Percentiles rank a stretch among this genome's conserved stretches.
Evolutionary conservation across 179 eudicot species (phyloP).

Genomic region (Monotropa hypopitys): DNA sequence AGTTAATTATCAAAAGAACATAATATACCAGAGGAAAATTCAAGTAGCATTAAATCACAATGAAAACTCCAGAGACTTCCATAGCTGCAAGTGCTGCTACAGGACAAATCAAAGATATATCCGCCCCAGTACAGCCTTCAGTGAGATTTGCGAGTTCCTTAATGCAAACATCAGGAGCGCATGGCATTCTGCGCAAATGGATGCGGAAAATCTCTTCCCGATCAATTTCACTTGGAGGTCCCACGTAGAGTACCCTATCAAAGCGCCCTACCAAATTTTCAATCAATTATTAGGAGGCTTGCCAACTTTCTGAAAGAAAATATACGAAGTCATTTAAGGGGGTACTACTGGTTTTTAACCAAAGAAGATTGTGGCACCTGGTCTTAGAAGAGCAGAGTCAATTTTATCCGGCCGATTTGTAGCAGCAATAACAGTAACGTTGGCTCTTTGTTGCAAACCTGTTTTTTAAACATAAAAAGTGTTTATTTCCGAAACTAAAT

Average conservation of each 20-base stretch:
- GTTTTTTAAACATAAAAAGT: not conserved
- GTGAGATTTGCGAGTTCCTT: constrained; percentile 52
- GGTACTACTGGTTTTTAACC: not conserved
- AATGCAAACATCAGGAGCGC: constrained; percentile 49
- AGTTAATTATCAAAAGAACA: not conserved
- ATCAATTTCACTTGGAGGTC: constrained; percentile 66
- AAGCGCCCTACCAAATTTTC: constrained; percentile 56
- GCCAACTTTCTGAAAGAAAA: not conserved
- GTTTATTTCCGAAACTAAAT: not conserved
- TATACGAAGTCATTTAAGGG: not conserved
- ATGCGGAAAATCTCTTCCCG: constrained; percentile 62
- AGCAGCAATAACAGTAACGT: constrained; percentile 90
- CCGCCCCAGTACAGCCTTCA: constrained; percentile 88
- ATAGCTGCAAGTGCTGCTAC: constrained; percentile 72
- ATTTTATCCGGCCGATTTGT: constrained; percentile 97
- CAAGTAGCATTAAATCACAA: not conserved
- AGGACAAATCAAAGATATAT: constrained; percentile 63
- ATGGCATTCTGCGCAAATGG: constrained; percentile 62
- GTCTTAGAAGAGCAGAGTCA: constrained; percentile 92
- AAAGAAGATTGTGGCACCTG: constrained; percentile 37
- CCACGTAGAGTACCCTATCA: constrained; percentile 74
- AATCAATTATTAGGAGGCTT: constrained; percentile 1
- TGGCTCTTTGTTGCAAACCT: constrained; percentile 79
- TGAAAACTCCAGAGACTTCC: constrained; percentile 34
- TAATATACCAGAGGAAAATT: not conserved